Conservation (phyloP, 2,329 filamentous ascomycete species). For the Paraphaeosphaeria minitans region DNA sequence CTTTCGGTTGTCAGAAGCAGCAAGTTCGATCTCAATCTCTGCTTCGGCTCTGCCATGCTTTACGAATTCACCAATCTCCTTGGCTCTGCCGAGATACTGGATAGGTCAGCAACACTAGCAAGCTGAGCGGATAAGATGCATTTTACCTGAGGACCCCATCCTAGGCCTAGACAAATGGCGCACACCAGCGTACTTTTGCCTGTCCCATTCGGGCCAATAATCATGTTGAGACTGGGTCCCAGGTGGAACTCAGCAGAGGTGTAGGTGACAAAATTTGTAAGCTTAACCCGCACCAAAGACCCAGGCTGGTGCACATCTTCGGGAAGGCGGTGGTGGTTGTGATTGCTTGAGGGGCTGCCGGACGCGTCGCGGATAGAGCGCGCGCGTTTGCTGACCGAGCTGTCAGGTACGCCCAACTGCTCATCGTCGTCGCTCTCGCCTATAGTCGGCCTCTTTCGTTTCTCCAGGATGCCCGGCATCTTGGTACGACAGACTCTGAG, state of each 20-base stretch:
- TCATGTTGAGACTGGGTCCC: slow-evolving; percentile 94
- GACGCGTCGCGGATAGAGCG: slow-evolving; percentile 40
- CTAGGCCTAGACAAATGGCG: slow-evolving; percentile 91
- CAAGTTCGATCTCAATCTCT: slow-evolving; percentile 88
- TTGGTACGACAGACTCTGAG: slow-evolving; percentile 6
- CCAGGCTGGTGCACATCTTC: slow-evolving; percentile 63
- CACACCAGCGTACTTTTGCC: slow-evolving; percentile 98
- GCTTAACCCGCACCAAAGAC: slow-evolving; percentile 83
- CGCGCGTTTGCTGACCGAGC: slow-evolving; percentile 39
- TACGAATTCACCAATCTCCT: slow-evolving; percentile 85
- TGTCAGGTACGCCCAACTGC: slow-evolving; percentile 23
- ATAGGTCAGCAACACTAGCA: slow-evolving; percentile 22
- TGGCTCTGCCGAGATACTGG: slow-evolving; percentile 80
- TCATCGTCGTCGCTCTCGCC: slow-evolving; percentile 30
- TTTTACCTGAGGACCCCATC: slow-evolving; percentile 71
- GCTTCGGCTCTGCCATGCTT: slow-evolving; percentile 83
- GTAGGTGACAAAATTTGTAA: slow-evolving; percentile 94
- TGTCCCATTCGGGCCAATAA: slow-evolving; percentile 98
- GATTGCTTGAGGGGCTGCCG: slow-evolving; percentile 13
- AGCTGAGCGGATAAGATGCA: not conserved
- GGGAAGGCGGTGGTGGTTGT: slow-evolving; percentile 11
- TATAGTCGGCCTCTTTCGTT: slow-evolving; percentile 30
- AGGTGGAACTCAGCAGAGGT: slow-evolving; percentile 88
- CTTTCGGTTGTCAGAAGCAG: slow-evolving; percentile 61
- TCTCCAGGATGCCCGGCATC: slow-evolving; percentile 34